phyloP scores from a whole-genome alignment of 176 grass and related monocot genomes.

The Pontederia paniculata region DNA sequence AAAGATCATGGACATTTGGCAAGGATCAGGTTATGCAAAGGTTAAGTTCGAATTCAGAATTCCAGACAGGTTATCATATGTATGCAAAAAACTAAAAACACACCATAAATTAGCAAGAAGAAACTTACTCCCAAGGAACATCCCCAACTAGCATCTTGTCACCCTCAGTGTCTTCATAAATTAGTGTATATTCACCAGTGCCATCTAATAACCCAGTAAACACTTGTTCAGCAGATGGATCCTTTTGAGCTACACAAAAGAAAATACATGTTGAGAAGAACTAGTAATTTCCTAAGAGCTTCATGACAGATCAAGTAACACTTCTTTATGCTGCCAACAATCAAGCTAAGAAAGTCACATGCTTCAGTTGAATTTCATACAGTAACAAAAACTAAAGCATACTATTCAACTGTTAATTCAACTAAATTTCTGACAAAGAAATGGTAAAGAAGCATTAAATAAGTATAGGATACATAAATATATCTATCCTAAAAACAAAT shows the following conservation, averaged over 20 bases:
- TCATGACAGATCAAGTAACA: too few relatives aligned
- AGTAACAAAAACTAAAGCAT: too few relatives aligned
- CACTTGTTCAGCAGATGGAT: slow-evolving; percentile 33
- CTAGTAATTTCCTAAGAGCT: too few relatives aligned
- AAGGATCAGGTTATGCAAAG: background rate
- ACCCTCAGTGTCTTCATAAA: slow-evolving; percentile 85
- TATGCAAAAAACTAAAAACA: background rate
- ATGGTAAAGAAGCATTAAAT: too few relatives aligned
- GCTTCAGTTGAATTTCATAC: too few relatives aligned
- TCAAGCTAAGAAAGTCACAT: too few relatives aligned
- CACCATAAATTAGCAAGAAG: background rate
- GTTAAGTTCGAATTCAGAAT: background rate
- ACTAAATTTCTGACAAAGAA: too few relatives aligned
- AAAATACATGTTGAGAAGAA: background rate
- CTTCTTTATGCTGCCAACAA: too few relatives aligned
- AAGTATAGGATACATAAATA: too few relatives aligned
- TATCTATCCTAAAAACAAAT: too few relatives aligned
- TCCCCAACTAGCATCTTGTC: slow-evolving; percentile 71
- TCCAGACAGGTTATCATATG: background rate
- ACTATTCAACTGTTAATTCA: too few relatives aligned
- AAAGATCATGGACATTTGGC: too few relatives aligned
- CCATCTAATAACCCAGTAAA: slow-evolving; percentile 71
- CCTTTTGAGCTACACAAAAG: slow-evolving; percentile 57
- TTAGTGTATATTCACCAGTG: slow-evolving; percentile 80
- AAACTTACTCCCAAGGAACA: slow-evolving; percentile 86